Evolutionary conservation across 176 grass and related monocot species (phyloP), one percentile per base, ranked within the genome.

Genomic region (Hordeum marinum): DNA sequence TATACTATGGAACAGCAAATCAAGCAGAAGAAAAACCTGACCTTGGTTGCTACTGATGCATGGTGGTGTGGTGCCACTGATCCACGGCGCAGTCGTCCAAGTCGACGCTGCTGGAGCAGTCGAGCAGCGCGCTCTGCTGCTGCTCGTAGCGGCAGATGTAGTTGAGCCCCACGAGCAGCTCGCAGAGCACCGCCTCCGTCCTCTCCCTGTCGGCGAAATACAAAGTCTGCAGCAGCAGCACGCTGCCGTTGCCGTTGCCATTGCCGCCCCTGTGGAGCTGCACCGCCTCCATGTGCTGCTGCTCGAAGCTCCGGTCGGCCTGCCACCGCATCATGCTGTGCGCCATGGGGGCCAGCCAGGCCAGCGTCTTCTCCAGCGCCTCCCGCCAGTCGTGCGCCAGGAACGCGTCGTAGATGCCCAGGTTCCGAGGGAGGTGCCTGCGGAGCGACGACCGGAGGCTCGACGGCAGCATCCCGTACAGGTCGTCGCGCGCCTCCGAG

Each of bases 131-230:
- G 75, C 91, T 96, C 61, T 96, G 96, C 71, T 99, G 96, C 9
- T 99, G 93, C 78, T 99, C 96, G 13, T 99, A 99, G 21, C 96
- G 78, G 78, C 96, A 99, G 72, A 99, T 99, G 80, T 99, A 99
- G 58, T 94, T 99, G 18, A 99, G 88, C 34, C 96, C 96, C 0
- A 96, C 93, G 12, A 99, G 87, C 78, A 99, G 60, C 21, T 99
- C 93, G n/a, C 96, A 96, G 17, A 99, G 89, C 20, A 92, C 93
- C 2, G 75, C 77, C 80, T 99, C 96, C 0, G 91, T 89, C 83
- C 92, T 99, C 82, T 96, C 89, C 68, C 90, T 69, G 13, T 99
- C 93, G 0, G 93, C 93, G 5, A 99, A 96, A 26, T 96, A 94
- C 50, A 99, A 72, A 4, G 93, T 99, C 81, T 99, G 90, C 20